Conservation (phyloP, 228 moss, liverwort and hornwort species). For the Sphagnum fallax region DNA sequence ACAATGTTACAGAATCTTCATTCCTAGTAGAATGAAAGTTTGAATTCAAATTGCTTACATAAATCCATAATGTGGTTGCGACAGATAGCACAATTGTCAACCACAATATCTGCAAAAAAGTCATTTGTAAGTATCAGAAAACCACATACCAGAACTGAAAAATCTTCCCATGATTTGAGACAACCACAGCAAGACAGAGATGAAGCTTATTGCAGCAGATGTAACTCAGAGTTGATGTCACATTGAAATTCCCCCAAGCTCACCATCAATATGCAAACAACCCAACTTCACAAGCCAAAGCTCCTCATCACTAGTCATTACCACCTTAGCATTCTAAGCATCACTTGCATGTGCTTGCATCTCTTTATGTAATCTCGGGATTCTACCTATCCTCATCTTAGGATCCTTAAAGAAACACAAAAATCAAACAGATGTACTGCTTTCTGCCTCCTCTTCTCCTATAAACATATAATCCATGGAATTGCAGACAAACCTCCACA, state of each 20-base stretch:
- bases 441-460: too few species aligned
- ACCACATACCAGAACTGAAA: too few species aligned
- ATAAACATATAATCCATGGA: too few species aligned
- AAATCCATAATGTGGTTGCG: slow-evolving; percentile 96
- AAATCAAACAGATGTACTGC: too few species aligned
- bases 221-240: background rate
- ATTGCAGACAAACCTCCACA: too few species aligned
- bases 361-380: background rate
- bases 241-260: background rate
- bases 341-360: background rate
- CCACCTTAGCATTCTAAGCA: background rate
- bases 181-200: background rate
- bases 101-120: slow-evolving; percentile 64
- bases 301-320: background rate
- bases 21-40: too few species aligned
- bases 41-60: slow-evolving; percentile 25
- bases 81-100: slow-evolving; percentile 91
- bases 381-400: too few species aligned
- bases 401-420: too few species aligned
- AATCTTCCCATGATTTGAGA: too few species aligned
- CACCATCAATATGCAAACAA: background rate
- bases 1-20: too few species aligned
- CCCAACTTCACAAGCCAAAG: background rate
- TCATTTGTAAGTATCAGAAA: too few species aligned
- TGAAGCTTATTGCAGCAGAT: background rate